phyloP scores from a whole-genome alignment of 2,329 filamentous ascomycete species.

The Nemania sp. region DNA sequence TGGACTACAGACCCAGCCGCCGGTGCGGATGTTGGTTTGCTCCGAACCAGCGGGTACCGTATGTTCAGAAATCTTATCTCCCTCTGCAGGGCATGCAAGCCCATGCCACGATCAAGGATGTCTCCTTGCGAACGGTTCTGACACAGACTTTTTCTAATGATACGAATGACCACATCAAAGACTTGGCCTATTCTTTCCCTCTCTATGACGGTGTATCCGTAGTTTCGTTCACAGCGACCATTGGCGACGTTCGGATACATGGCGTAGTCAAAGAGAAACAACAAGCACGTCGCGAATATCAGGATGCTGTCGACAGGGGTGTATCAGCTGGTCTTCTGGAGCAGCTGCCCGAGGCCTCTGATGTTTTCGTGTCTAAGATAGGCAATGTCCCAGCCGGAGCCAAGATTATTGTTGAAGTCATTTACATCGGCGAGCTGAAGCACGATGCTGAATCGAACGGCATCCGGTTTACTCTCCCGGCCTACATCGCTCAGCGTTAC shows the following conservation, averaged over 20 bases:
- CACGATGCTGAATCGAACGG: slow-evolving; percentile 20
- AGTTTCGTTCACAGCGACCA: slow-evolving; percentile 19
- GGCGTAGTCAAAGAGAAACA: slow-evolving; percentile 23
- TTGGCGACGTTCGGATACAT: slow-evolving; percentile 11
- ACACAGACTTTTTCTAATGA: slow-evolving; percentile 21
- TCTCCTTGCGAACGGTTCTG: slow-evolving; percentile 20
- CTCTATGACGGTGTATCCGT: slow-evolving; percentile 25
- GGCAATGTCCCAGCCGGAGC: slow-evolving; percentile 15
- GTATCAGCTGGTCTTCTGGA: slow-evolving; percentile 17
- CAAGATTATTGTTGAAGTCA: slow-evolving; percentile 13
- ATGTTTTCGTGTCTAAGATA: slow-evolving; percentile 21
- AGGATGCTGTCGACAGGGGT: slow-evolving; percentile 10
- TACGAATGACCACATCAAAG: slow-evolving; percentile 1
- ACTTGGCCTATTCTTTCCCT: slow-evolving; percentile 22
- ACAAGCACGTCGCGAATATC: slow-evolving; percentile 19
- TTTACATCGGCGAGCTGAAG: slow-evolving; percentile 23
- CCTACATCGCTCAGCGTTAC: slow-evolving; percentile 24
- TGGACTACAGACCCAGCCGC: no score
- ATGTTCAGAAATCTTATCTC: slow-evolving; percentile 7
- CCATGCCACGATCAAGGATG: slow-evolving; percentile 20
- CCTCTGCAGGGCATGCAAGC: slow-evolving; percentile 8
- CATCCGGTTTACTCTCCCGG: slow-evolving; percentile 23
- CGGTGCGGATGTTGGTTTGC: slow-evolving; percentile 17
- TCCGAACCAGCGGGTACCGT: no score
- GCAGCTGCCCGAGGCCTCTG: slow-evolving; percentile 17